A percentile compares a stretch with the other conserved stretches of the same genome.
These are phyloP conservation scores for Pleurotus citrinopileatus DNA, from an alignment of 768 basidiomycete species.

Conservation along the genomic window DNA sequence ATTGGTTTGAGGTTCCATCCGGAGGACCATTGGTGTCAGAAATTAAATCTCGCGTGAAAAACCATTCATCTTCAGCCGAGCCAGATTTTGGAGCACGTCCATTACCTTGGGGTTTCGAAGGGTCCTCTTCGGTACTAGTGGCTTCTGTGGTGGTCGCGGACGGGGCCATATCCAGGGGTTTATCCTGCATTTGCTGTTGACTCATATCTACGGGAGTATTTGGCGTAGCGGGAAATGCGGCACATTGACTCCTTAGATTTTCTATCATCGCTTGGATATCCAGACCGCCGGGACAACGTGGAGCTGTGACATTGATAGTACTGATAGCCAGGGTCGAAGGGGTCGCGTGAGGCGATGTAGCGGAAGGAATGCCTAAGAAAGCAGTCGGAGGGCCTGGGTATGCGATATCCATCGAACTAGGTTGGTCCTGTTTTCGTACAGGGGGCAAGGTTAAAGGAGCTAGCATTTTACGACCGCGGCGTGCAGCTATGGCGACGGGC, in stretches of 20 bases:
- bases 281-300: conserved; percentile 12
- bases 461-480: conserved; percentile 33
- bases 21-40: background rate
- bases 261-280: conserved; percentile 42
- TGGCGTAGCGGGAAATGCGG: conserved; percentile 17
- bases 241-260: conserved; percentile 39
- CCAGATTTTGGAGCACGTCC: background rate
- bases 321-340: conserved; percentile 18
- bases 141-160: conserved; percentile 1
- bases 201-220: conserved; percentile 2
- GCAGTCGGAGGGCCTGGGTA: conserved; percentile 44
- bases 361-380: conserved; percentile 39
- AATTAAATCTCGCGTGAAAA: background rate
- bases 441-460: conserved; percentile 21
- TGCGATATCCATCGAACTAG: conserved; percentile 18
- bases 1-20: background rate
- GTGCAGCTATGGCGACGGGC: conserved; percentile 29
- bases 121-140: conserved; percentile 15
- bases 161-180: background rate
- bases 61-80: background rate
- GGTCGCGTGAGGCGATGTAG: conserved; percentile 32
- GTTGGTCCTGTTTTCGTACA: conserved; percentile 20
- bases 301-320: conserved; percentile 16
- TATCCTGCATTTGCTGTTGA: background rate
- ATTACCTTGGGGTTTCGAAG: background rate